Conservation (phyloP, 2,329 filamentous ascomycete genomes). For the Plectosphaerella plurivora region DNA sequence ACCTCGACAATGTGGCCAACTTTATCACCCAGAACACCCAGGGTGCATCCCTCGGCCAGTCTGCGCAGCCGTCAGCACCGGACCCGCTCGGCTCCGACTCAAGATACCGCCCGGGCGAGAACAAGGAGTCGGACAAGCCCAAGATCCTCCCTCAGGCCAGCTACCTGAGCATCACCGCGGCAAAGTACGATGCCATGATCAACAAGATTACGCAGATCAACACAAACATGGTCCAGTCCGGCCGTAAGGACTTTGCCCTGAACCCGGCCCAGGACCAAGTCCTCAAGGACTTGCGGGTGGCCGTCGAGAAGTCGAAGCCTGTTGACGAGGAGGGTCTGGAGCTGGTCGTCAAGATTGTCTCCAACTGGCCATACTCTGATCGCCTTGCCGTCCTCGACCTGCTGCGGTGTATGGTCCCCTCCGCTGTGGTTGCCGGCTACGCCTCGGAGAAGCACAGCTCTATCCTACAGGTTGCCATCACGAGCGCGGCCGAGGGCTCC, state of each 20-base stretch:
- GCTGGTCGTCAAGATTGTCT: slow-evolving; percentile 67
- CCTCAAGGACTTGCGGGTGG: slow-evolving; percentile 56
- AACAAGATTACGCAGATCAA: slow-evolving; percentile 77
- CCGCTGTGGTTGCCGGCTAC: slow-evolving; percentile 60
- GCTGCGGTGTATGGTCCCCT: slow-evolving; percentile 74
- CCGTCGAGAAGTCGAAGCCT: slow-evolving; percentile 56
- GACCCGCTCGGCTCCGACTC: slow-evolving; percentile 78
- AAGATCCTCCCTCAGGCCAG: slow-evolving; percentile 72
- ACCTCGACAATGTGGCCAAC: slow-evolving; percentile 86
- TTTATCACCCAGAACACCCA: slow-evolving; percentile 90
- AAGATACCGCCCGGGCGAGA: slow-evolving; percentile 72
- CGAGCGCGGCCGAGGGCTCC: slow-evolving; percentile 33
- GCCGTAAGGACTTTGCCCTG: slow-evolving; percentile 68
- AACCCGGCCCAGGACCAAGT: slow-evolving; percentile 66
- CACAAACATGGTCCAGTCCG: slow-evolving; percentile 63
- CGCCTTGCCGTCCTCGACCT: slow-evolving; percentile 83
- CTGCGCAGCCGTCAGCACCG: slow-evolving; percentile 40
- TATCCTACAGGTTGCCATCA: slow-evolving; percentile 52
- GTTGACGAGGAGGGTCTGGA: slow-evolving; percentile 50
- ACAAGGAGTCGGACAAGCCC: slow-evolving; percentile 50
- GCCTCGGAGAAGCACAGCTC: slow-evolving; percentile 47
- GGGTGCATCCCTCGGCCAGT: slow-evolving; percentile 73
- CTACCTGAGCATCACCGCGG: slow-evolving; percentile 72
- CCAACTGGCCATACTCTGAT: slow-evolving; percentile 74
- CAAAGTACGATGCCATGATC: slow-evolving; percentile 67